Conservation (phyloP, 1,284 basidiomycete genomes). For the Somion occarium region DNA sequence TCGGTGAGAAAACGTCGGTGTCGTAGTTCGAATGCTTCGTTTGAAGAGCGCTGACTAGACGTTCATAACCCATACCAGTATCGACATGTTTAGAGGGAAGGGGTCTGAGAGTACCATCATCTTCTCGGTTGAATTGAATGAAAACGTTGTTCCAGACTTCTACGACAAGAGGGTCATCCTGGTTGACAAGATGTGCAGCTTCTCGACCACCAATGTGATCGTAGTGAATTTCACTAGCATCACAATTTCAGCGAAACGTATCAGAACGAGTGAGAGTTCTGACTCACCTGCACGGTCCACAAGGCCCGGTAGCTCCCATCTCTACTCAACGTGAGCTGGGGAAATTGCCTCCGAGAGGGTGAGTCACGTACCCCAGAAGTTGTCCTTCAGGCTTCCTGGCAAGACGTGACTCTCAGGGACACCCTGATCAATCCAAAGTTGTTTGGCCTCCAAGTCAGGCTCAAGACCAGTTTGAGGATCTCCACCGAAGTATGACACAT, state of each 20-base stretch:
- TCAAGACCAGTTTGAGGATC: constrained; percentile 84
- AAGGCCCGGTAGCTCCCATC: constrained; percentile 98
- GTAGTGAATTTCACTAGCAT: constrained; percentile 85
- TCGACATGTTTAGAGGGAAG: constrained; percentile 96
- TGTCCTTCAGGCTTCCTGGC: constrained; percentile 94
- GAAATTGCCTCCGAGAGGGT: constrained; percentile 6
- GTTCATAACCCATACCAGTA: constrained; percentile 99
- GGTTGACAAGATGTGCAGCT: constrained; percentile 88
- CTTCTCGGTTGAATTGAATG: constrained; percentile 97
- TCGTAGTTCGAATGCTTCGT: constrained; percentile 95
- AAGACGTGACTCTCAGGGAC: constrained; percentile 88
- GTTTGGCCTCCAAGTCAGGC: constrained; percentile 83
- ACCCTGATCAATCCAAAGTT: constrained; percentile 86
- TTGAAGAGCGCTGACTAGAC: constrained; percentile 92
- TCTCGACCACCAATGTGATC: constrained; percentile 95
- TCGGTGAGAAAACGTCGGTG: constrained; percentile 91
- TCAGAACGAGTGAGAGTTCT: neutral
- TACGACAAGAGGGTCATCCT: constrained; percentile 93
- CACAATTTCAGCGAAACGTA: neutral
- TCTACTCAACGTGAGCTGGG: constrained; percentile 43
- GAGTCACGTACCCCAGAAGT: constrained; percentile 87
- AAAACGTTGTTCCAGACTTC: constrained; percentile 99
- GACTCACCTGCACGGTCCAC: constrained; percentile 86
- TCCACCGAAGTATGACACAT: constrained; percentile 98
- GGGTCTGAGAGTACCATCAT: constrained; percentile 74